Percentiles rank a stretch among this genome's conserved stretches.
These are phyloP conservation scores for Ceratocystiopsis minuta DNA, from an alignment of 2,329 filamentous ascomycete species.

Conservation along the genomic window DNA sequence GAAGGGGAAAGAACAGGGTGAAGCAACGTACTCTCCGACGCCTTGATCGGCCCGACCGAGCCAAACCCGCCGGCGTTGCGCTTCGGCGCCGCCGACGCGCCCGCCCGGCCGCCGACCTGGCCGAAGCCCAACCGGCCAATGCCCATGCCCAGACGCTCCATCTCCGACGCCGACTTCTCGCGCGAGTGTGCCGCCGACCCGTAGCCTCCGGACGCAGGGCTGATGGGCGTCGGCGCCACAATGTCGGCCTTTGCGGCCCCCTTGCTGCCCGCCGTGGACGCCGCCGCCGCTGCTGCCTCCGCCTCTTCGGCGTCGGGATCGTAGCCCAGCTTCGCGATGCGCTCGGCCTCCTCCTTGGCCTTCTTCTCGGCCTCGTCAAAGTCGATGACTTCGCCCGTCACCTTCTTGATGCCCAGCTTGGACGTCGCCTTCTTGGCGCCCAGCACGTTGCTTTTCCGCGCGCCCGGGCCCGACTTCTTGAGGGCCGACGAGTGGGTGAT, in stretches of 20 bases:
- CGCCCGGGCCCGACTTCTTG: conserved; percentile 52
- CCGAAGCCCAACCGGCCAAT: conserved; percentile 74
- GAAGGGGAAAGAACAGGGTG: conserved; percentile 3
- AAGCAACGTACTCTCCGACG: conserved; percentile 31
- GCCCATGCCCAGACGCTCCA: conserved; percentile 82
- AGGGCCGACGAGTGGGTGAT: conserved; percentile 66
- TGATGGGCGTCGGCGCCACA: conserved; percentile 57
- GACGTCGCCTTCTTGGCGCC: conserved; percentile 57
- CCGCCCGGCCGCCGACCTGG: conserved; percentile 47
- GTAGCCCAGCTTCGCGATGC: conserved; percentile 88
- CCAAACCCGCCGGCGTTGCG: conserved; percentile 78
- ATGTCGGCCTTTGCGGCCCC: conserved; percentile 25
- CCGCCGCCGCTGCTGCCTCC: conserved; percentile 22
- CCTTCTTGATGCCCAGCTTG: conserved; percentile 88
- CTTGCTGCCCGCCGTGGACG: conserved; percentile 26
- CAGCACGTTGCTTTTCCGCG: conserved; percentile 72
- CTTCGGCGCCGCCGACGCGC: conserved; percentile 27
- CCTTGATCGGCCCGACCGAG: conserved; percentile 58
- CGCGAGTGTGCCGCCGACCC: conserved; percentile 38
- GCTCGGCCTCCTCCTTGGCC: conserved; percentile 91
- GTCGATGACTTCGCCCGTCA: conserved; percentile 63
- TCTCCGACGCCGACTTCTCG: conserved; percentile 54
- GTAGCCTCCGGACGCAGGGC: conserved; percentile 43
- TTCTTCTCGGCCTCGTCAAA: conserved; percentile 96
- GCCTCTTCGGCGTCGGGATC: conserved; percentile 72